A percentile compares a stretch with the other conserved stretches of the same genome.
phyloP scores from a whole-genome alignment of 2,329 filamentous ascomycete species.

The Neocatenulostroma microsporum region DNA sequence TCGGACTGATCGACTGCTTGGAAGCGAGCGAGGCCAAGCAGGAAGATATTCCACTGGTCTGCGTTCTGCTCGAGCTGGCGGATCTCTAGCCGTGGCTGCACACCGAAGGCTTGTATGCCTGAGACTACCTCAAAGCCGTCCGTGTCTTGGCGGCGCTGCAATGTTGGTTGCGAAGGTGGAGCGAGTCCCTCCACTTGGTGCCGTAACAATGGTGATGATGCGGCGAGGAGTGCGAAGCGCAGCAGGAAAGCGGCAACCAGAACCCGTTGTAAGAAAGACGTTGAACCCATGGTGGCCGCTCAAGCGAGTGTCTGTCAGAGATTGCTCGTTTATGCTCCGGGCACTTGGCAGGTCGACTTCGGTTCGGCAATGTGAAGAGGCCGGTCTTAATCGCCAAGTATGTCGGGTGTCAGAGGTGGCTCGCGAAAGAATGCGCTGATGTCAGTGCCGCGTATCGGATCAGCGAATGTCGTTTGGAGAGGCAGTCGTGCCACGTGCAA shows the following conservation, averaged over 20 bases:
- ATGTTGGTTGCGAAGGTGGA: conserved; percentile 4
- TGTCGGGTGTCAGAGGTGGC: too few species aligned
- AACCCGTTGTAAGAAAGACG: background rate
- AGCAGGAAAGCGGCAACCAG: background rate
- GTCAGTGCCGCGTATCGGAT: too few species aligned
- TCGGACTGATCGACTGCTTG: conserved; percentile 58
- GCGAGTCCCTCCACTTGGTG: conserved; percentile 14
- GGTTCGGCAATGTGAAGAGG: background rate
- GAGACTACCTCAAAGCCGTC: conserved; percentile 23
- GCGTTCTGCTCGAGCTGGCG: conserved; percentile 54
- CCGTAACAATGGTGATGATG: conserved; percentile 9
- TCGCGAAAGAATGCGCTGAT: too few species aligned
- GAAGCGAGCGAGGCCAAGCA: conserved; percentile 66
- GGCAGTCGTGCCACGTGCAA: too few species aligned
- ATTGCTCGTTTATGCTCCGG: background rate
- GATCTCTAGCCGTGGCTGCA: conserved; percentile 55
- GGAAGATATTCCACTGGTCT: conserved; percentile 67
- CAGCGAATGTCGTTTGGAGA: too few species aligned
- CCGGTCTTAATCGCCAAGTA: background rate
- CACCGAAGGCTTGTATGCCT: conserved; percentile 24
- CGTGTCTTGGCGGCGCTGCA: conserved; percentile 14
- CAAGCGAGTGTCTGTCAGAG: background rate
- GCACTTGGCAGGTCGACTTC: background rate
- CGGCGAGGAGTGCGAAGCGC: background rate
- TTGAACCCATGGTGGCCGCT: background rate